Conservation (phyloP, 2,329 filamentous ascomycete genomes). For the Colletotrichum echinochloae region DNA sequence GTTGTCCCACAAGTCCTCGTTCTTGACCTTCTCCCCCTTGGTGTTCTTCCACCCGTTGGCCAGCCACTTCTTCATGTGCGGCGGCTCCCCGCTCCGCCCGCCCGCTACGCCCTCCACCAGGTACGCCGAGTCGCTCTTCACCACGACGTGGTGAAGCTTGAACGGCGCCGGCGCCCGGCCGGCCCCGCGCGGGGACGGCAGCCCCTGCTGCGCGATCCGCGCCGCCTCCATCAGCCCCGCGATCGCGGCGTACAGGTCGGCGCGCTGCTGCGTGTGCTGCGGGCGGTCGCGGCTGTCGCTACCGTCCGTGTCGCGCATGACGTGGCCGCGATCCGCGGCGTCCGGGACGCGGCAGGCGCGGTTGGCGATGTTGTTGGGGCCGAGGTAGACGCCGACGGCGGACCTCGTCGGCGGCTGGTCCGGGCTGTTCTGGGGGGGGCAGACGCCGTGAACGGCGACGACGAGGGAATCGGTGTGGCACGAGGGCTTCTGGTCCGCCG, state of each 20-base stretch:
- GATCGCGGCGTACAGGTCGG: slow-evolving; percentile 10
- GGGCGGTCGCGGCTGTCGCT: slow-evolving; percentile 12
- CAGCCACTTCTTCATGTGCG: slow-evolving; percentile 19
- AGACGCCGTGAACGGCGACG: slow-evolving; percentile 15
- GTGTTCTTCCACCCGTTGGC: slow-evolving; percentile 15
- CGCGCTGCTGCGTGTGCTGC: slow-evolving; percentile 22
- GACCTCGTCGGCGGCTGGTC: slow-evolving; percentile 12
- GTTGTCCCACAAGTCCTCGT: slow-evolving; percentile 13
- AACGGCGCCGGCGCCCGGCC: not conserved
- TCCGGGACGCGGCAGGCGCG: slow-evolving; percentile 18
- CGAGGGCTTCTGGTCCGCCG: not conserved
- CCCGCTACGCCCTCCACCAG: slow-evolving; percentile 7
- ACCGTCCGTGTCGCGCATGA: slow-evolving; percentile 17
- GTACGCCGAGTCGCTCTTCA: slow-evolving; percentile 20
- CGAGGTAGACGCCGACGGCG: slow-evolving; percentile 17
- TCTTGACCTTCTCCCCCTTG: slow-evolving; percentile 17
- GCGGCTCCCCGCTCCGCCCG: not conserved
- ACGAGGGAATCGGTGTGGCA: slow-evolving; percentile 20
- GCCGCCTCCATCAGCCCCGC: slow-evolving; percentile 8
- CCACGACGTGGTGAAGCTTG: slow-evolving; percentile 14
- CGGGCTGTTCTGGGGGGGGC: slow-evolving; percentile 10
- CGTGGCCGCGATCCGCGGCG: slow-evolving; percentile 9
- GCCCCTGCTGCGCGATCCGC: not conserved
- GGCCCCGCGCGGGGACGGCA: not conserved
- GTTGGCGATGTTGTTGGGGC: slow-evolving; percentile 5